phyloP scores from a whole-genome alignment of 1,284 basidiomycete genomes.

The Cryptococcus sp. region DNA sequence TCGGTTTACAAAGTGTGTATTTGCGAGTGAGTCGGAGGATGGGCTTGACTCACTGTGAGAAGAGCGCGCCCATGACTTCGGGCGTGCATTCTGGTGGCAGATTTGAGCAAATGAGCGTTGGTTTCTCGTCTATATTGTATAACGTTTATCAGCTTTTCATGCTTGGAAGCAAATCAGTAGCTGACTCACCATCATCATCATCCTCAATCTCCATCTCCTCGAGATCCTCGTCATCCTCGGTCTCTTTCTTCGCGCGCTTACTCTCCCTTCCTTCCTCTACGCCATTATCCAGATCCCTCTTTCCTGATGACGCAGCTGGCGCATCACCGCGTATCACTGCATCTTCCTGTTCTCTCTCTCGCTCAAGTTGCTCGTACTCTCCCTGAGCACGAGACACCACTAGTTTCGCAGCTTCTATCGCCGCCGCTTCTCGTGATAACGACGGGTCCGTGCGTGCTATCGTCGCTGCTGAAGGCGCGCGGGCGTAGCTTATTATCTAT shows the following conservation, averaged over 20 bases:
- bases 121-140: slow-evolving; percentile 5
- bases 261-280: slow-evolving; percentile 27
- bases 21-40: slow-evolving; percentile 2
- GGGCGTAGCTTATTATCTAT: slow-evolving; percentile 84
- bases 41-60: slow-evolving; percentile 32
- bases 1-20: neutral
- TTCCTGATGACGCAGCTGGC: slow-evolving; percentile 27
- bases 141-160: neutral
- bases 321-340: slow-evolving; percentile 45
- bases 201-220: slow-evolving; percentile 52
- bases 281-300: slow-evolving; percentile 62
- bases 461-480: slow-evolving; percentile 79
- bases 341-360: slow-evolving; percentile 64
- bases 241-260: slow-evolving; percentile 37
- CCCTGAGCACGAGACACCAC: slow-evolving; percentile 54
- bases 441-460: slow-evolving; percentile 59
- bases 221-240: slow-evolving; percentile 35
- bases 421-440: slow-evolving; percentile 61
- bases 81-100: slow-evolving; percentile 44
- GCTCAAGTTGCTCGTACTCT: slow-evolving; percentile 60
- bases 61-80: slow-evolving; percentile 39
- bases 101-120: slow-evolving; percentile 40
- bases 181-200: slow-evolving; percentile 46
- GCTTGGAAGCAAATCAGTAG: neutral
- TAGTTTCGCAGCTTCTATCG: slow-evolving; percentile 48